These are phyloP conservation scores for Cladosporium colombiae DNA, from an alignment of 2,329 filamentous ascomycete species.

Conservation along the genomic window DNA sequence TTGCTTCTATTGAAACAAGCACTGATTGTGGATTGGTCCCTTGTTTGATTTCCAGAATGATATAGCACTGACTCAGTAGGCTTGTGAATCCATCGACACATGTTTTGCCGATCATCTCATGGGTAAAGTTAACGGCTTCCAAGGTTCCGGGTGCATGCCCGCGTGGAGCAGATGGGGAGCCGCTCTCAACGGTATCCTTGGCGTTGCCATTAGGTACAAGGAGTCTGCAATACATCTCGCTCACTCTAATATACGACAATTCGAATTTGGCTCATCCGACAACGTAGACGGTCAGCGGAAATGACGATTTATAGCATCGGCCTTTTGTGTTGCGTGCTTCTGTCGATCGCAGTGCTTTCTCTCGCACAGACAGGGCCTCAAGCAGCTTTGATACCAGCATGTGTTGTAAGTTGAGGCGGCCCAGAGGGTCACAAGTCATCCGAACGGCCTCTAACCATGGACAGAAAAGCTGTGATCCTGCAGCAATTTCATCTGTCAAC, in stretches of 20 bases:
- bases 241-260: not conserved
- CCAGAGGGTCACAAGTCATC: not conserved
- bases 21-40: not conserved
- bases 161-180: slow-evolving; percentile 5
- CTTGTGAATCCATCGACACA: not conserved
- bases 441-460: not conserved
- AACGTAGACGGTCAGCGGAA: not conserved
- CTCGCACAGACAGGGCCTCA: slow-evolving; percentile 25
- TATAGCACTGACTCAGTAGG: not conserved
- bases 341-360: not conserved
- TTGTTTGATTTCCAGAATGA: not conserved
- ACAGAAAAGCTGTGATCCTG: slow-evolving; percentile 27
- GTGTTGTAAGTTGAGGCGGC: slow-evolving; percentile 21
- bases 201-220: not conserved
- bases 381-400: slow-evolving; percentile 24
- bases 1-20: not conserved
- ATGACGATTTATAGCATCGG: not conserved
- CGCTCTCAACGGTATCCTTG: slow-evolving; percentile 3
- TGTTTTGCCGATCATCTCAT: not conserved
- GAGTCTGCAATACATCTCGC: not conserved
- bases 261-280: not conserved
- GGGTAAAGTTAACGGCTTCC: not conserved
- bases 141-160: not conserved
- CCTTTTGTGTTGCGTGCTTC: not conserved
- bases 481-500: slow-evolving; percentile 28